These are phyloP conservation scores for Flaveria ramosissima DNA, from an alignment of 129 eudicot genomes.

Conservation along the genomic window DNA sequence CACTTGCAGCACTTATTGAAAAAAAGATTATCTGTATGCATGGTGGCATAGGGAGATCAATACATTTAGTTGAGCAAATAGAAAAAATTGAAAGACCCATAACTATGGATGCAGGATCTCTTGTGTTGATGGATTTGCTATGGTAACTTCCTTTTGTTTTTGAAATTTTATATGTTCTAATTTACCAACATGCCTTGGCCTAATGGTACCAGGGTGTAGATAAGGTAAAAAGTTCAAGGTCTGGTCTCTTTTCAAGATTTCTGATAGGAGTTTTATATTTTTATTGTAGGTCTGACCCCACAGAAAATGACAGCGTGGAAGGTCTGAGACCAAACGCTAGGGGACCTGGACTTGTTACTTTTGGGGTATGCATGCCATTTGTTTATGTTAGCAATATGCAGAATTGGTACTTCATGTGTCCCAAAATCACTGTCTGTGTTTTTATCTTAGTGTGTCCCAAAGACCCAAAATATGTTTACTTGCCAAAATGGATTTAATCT, in stretches of 20 bases:
- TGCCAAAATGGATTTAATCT: slow-evolving; percentile 2
- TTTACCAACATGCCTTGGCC: background rate
- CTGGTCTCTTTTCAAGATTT: background rate
- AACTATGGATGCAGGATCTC: slow-evolving; percentile 99
- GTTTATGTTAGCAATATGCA: slow-evolving; percentile 15
- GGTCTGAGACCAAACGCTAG: slow-evolving; percentile 97
- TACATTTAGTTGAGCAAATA: slow-evolving; percentile 92
- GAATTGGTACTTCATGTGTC: background rate
- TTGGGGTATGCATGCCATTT: slow-evolving; percentile 70
- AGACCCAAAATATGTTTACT: background rate
- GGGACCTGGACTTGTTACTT: slow-evolving; percentile 94
- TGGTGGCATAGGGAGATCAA: slow-evolving; percentile 98
- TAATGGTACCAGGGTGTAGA: background rate
- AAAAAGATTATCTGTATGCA: slow-evolving; percentile 95
- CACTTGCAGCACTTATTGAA: slow-evolving; percentile 95
- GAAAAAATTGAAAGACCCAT: slow-evolving; percentile 97
- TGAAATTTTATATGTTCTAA: background rate
- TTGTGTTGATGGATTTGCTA: slow-evolving; percentile 88
- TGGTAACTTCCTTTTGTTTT: slow-evolving; percentile 41
- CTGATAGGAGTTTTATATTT: background rate
- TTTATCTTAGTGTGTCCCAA: background rate
- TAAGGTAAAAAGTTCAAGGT: slow-evolving; percentile 7
- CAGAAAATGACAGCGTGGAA: slow-evolving; percentile 95
- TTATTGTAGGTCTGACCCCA: slow-evolving; percentile 90
- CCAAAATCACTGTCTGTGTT: background rate